phyloP scores from a whole-genome alignment of 805 yeast genomes.

The Saccharomycopsis microspora region DNA sequence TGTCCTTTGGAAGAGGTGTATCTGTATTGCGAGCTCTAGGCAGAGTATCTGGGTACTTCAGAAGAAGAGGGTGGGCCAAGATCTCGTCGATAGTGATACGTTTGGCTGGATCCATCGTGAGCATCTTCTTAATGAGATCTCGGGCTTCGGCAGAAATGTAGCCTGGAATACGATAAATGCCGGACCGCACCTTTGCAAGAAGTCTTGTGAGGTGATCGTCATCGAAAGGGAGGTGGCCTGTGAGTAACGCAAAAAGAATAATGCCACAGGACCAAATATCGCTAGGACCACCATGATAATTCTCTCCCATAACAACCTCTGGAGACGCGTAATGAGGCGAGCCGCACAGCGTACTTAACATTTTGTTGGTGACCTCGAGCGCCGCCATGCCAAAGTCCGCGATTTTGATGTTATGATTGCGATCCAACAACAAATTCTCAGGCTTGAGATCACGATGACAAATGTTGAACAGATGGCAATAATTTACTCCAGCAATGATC shows the following conservation, averaged over 20 bases:
- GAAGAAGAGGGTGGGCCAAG: conserved; percentile 68
- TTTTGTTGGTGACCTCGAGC: conserved; percentile 65
- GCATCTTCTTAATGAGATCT: conserved; percentile 72
- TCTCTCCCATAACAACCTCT: conserved; percentile 90
- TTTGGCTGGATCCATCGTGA: conserved; percentile 68
- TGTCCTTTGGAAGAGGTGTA: conserved; percentile 26
- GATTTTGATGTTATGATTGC: conserved; percentile 79
- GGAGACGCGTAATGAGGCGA: conserved; percentile 99
- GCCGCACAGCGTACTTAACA: conserved; percentile 92
- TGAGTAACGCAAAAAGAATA: conserved; percentile 81
- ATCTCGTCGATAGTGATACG: conserved; percentile 75
- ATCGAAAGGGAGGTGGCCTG: conserved; percentile 95
- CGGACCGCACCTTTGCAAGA: conserved; percentile 82
- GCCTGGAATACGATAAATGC: conserved; percentile 74
- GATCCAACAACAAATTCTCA: conserved; percentile 69
- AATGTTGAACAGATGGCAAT: conserved; percentile 77
- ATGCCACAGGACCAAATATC: conserved; percentile 99
- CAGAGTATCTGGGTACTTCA: conserved; percentile 42
- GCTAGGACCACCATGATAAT: conserved; percentile 92
- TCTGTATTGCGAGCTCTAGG: conserved; percentile 23
- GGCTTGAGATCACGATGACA: conserved; percentile 86
- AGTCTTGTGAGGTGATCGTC: conserved; percentile 88
- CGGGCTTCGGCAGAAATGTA: conserved; percentile 75
- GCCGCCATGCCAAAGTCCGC: conserved; percentile 99
- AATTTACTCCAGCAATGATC: conserved; percentile 70